Evolutionary conservation across 257 asterid genomes (phyloP).

Genomic region (Nicotiana noctiflora): DNA sequence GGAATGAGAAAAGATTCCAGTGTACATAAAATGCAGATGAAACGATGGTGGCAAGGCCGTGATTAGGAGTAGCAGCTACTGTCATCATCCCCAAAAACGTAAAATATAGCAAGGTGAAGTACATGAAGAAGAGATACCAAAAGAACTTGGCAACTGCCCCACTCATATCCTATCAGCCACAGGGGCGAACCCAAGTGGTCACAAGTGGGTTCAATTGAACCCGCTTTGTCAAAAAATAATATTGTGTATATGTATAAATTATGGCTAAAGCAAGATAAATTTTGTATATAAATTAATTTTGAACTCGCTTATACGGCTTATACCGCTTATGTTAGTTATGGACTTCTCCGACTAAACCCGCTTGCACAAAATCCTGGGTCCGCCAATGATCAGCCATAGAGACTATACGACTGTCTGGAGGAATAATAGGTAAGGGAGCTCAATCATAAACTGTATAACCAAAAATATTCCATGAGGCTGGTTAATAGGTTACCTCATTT

Average conservation of each 20-base stretch:
- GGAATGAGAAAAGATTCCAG: conserved; percentile 18
- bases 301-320: too few relatives aligned
- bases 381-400: background rate
- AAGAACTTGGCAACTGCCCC: conserved; percentile 14
- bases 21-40: conserved; percentile 10
- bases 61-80: conserved; percentile 16
- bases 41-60: conserved; percentile 6
- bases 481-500: background rate
- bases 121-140: conserved; percentile 18
- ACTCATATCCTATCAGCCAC: conserved; percentile 13
- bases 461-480: background rate
- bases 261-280: too few relatives aligned
- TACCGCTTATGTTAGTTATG: too few relatives aligned
- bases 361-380: too few relatives aligned
- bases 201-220: too few relatives aligned
- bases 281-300: too few relatives aligned
- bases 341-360: too few relatives aligned
- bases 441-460: conserved; percentile 14
- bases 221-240: too few relatives aligned
- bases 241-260: too few relatives aligned
- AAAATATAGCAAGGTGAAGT: conserved; percentile 15
- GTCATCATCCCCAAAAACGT: conserved; percentile 14
- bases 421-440: conserved; percentile 9
- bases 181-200: too few relatives aligned
- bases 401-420: conserved; percentile 9